Evolutionary conservation across 352 stramenopile genomes (phyloP).

Genomic region (Phytopythium mirpurense): DNA sequence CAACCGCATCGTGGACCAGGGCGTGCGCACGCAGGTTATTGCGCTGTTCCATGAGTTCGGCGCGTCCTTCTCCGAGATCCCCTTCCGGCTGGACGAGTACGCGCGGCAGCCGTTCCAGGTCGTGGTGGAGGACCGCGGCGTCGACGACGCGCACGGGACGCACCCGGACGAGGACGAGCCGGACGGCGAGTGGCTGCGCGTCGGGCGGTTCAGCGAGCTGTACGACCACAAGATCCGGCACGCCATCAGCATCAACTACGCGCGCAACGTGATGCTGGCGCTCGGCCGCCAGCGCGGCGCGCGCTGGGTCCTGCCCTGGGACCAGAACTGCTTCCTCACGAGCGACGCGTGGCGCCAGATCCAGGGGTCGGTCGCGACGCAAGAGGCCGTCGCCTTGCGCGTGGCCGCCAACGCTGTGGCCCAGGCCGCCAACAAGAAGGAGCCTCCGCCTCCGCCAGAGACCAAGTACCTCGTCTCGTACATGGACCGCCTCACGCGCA

Average conservation of each 20-base stretch:
- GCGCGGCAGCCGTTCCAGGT: conserved; percentile 31
- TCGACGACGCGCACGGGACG: conserved; percentile 26
- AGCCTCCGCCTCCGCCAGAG: conserved; percentile 6
- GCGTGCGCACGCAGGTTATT: conserved; percentile 19
- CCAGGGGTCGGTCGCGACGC: conserved; percentile 17
- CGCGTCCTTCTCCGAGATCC: conserved; percentile 34
- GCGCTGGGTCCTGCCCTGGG: conserved; percentile 46
- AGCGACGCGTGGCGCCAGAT: conserved; percentile 36
- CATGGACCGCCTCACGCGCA: conserved; percentile 39
- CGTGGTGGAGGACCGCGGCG: conserved; percentile 32
- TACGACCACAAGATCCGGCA: conserved; percentile 51
- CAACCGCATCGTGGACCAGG: conserved; percentile 35
- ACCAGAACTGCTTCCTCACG: conserved; percentile 49
- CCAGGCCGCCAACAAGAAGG: background rate
- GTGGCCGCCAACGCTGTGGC: conserved; percentile 12
- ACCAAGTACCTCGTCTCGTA: conserved; percentile 50
- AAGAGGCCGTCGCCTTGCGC: conserved; percentile 2
- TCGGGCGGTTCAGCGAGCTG: conserved; percentile 27
- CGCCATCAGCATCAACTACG: conserved; percentile 41
- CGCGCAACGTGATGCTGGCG: conserved; percentile 43
- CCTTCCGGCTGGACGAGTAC: conserved; percentile 29
- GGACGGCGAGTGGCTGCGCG: conserved; percentile 21
- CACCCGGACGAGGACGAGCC: conserved; percentile 7
- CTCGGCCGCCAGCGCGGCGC: conserved; percentile 26
- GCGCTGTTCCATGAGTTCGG: conserved; percentile 29